Evolutionary conservation across 805 yeast species (phyloP).

Genomic region (Maudiozyma bulderi): DNA sequence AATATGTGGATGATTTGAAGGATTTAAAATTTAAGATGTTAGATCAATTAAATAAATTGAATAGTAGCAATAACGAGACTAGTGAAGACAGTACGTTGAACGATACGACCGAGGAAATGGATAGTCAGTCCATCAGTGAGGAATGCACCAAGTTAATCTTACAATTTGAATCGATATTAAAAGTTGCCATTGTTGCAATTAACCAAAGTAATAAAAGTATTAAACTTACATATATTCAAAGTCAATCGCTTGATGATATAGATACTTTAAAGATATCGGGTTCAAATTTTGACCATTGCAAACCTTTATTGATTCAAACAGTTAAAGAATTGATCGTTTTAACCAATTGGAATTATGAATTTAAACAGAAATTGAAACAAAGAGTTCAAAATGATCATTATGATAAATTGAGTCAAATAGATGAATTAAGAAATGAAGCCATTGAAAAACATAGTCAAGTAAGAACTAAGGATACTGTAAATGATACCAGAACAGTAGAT

Average conservation of each 20-base stretch:
- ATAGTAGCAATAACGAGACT: too few species aligned
- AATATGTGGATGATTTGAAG: not conserved
- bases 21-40: not conserved
- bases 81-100: not conserved
- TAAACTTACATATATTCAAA: slow-evolving; percentile 11
- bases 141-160: slow-evolving; percentile 1
- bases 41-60: not conserved
- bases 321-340: slow-evolving; percentile 4
- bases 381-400: slow-evolving; percentile 3
- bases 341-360: slow-evolving; percentile 19
- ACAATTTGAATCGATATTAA: slow-evolving; percentile 14
- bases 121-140: not conserved
- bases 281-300: not conserved
- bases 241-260: slow-evolving; percentile 1
- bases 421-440: slow-evolving; percentile 13
- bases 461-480: not conserved
- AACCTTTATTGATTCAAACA: not conserved
- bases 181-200: slow-evolving; percentile 7
- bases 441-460: slow-evolving; percentile 6
- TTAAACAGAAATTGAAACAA: slow-evolving; percentile 4
- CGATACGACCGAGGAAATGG: not conserved
- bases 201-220: slow-evolving; percentile 11
- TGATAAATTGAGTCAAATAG: slow-evolving; percentile 6
- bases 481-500: slow-evolving; percentile 1
- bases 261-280: slow-evolving; percentile 9